These are phyloP conservation scores for Pythium insidiosum DNA, from an alignment of 352 stramenopile genomes.

Conservation along the genomic window DNA sequence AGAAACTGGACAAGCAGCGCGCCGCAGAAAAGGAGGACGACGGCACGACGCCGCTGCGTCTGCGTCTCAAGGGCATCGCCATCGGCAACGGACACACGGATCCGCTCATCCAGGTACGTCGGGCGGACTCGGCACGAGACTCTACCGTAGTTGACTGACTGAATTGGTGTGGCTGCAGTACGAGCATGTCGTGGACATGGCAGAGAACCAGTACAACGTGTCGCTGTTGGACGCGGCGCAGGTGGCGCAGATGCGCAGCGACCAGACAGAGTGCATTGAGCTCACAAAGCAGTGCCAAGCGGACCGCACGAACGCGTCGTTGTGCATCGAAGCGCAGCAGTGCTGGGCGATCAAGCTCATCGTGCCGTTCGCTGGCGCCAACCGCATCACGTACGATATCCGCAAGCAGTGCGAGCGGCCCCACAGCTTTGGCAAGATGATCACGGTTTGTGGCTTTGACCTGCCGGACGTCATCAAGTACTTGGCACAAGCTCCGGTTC, in stretches of 20 bases:
- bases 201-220: slow-evolving; percentile 57
- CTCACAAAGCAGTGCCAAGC: slow-evolving; percentile 20
- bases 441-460: too few species aligned
- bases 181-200: slow-evolving; percentile 62
- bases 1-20: slow-evolving; percentile 22
- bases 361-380: slow-evolving; percentile 27
- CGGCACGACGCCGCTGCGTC: slow-evolving; percentile 9
- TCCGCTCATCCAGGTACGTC: slow-evolving; percentile 27
- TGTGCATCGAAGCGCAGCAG: slow-evolving; percentile 23
- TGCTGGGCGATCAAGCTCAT: slow-evolving; percentile 34
- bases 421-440: too few species aligned
- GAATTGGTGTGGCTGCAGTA: too few species aligned
- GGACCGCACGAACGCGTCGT: slow-evolving; percentile 13
- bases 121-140: too few species aligned
- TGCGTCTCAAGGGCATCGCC: slow-evolving; percentile 52
- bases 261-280: slow-evolving; percentile 13
- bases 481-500: too few species aligned
- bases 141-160: too few species aligned
- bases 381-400: slow-evolving; percentile 77
- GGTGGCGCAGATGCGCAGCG: slow-evolving; percentile 33
- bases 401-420: slow-evolving; percentile 40
- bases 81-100: slow-evolving; percentile 75
- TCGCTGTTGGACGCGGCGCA: slow-evolving; percentile 35
- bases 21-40: too few species aligned
- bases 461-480: too few species aligned